Evolutionary conservation across 768 basidiomycete species (phyloP).

Genomic region (Calocybe cyanea): DNA sequence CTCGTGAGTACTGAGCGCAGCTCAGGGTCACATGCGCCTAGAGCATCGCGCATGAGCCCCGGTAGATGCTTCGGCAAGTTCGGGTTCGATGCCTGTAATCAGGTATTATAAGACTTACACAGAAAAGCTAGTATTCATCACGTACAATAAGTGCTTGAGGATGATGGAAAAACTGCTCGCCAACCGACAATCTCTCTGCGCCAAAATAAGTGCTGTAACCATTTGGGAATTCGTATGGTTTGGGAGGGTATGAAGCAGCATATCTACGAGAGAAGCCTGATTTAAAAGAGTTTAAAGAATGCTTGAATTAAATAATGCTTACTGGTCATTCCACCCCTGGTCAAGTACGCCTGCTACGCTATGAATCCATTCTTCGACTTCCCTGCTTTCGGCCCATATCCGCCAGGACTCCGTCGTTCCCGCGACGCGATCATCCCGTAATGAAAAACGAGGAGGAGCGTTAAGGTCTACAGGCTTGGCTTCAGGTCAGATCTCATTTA

Average conservation of each 20-base stretch:
- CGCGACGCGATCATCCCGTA: slow-evolving; percentile 71
- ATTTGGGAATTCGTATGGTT: slow-evolving; percentile 93
- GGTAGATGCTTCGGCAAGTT: slow-evolving; percentile 75
- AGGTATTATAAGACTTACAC: neutral
- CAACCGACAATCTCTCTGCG: slow-evolving; percentile 73
- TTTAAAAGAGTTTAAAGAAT: neutral
- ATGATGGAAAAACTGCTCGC: slow-evolving; percentile 89
- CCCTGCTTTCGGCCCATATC: slow-evolving; percentile 70
- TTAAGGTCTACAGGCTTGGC: slow-evolving; percentile 71
- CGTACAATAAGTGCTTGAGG: slow-evolving; percentile 50
- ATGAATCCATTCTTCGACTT: slow-evolving; percentile 95
- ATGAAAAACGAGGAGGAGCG: slow-evolving; percentile 56
- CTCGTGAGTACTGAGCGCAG: slow-evolving; percentile 85
- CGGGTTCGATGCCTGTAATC: slow-evolving; percentile 47
- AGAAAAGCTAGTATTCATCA: slow-evolving; percentile 9
- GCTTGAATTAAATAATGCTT: slow-evolving; percentile 20
- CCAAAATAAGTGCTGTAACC: slow-evolving; percentile 87
- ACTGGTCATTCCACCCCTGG: slow-evolving; percentile 89
- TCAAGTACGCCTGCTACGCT: slow-evolving; percentile 82
- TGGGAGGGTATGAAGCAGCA: slow-evolving; percentile 51
- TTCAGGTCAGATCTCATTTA: slow-evolving; percentile 5
- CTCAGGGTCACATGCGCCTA: slow-evolving; percentile 88
- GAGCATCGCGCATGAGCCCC: slow-evolving; percentile 69
- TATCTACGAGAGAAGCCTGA: slow-evolving; percentile 35
- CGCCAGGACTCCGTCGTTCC: slow-evolving; percentile 82